phyloP scores from a whole-genome alignment of 176 grass and related monocot species.

The bread wheat (Triticum aestivum) region DNA sequence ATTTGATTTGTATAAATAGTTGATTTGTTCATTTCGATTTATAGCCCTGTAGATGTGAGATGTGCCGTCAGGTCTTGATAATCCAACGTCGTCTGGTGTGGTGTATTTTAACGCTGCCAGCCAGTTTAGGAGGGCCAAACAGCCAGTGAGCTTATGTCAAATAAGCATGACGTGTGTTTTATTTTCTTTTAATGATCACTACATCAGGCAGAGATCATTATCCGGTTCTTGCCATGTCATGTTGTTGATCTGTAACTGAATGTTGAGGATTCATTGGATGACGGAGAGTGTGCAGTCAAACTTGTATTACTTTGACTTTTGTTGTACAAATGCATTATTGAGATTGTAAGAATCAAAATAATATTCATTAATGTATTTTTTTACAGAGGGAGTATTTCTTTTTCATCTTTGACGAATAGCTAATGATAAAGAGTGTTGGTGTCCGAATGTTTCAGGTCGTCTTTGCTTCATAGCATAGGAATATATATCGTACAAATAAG shows the following conservation, averaged over 20 bases:
- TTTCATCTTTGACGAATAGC: no score
- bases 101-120: slow-evolving; percentile 36
- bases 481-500: no score
- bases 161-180: slow-evolving; percentile 24
- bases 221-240: background rate
- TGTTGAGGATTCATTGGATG: background rate
- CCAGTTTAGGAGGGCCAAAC: slow-evolving; percentile 35
- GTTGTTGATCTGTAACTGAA: background rate
- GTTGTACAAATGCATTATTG: background rate
- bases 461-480: no score
- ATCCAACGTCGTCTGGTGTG: slow-evolving; percentile 9
- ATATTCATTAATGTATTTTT: background rate
- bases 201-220: background rate
- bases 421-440: no score
- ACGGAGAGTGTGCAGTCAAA: background rate
- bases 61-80: slow-evolving; percentile 38
- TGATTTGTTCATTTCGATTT: slow-evolving; percentile 41
- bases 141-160: slow-evolving; percentile 26
- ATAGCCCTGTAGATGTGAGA: slow-evolving; percentile 55
- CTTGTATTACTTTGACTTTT: background rate
- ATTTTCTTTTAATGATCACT: background rate
- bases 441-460: no score
- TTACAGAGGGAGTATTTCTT: no score
- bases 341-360: background rate
- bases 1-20: slow-evolving; percentile 51